A percentile compares a stretch with the other conserved stretches of the same genome.
Conservation (phyloP, 768 basidiomycete species). For the Suillus luteus region DNA sequence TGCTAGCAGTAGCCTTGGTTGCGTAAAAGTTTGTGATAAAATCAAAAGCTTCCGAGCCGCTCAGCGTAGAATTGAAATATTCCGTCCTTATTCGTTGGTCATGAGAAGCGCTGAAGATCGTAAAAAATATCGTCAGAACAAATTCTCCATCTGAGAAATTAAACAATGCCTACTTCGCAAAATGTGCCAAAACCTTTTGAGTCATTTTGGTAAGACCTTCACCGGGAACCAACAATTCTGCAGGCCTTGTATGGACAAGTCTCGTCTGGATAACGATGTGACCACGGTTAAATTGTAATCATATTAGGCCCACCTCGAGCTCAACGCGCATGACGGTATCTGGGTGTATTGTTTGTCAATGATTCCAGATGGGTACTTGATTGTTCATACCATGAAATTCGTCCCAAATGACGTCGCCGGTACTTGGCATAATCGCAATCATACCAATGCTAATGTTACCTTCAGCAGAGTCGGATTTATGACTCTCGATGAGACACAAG, state of each 20-base stretch:
- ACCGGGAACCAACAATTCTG: conserved; percentile 73
- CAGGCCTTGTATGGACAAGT: conserved; percentile 80
- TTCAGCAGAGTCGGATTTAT: conserved; percentile 18
- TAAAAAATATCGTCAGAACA: conserved; percentile 12
- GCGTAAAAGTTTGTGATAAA: conserved; percentile 68
- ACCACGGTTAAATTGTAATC: not conserved
- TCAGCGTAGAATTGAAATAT: conserved; percentile 51
- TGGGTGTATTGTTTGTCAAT: conserved; percentile 28
- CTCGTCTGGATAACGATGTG: conserved; percentile 61
- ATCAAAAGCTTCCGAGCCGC: conserved; percentile 71
- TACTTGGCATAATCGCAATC: conserved; percentile 80
- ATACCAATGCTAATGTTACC: conserved; percentile 60
- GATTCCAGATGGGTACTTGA: conserved; percentile 6
- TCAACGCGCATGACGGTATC: conserved; percentile 87
- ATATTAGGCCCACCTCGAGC: conserved; percentile 61
- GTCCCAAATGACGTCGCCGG: conserved; percentile 94
- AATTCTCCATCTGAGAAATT: conserved; percentile 10
- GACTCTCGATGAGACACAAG: conserved; percentile 68
- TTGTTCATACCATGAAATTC: conserved; percentile 69
- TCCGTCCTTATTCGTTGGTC: conserved; percentile 62
- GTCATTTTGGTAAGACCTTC: conserved; percentile 65
- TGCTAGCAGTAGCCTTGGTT: conserved; percentile 45
- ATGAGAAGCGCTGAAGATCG: conserved; percentile 38
- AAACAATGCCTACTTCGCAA: conserved; percentile 52
- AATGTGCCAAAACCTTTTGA: conserved; percentile 73